Percentiles rank a stretch among this genome's conserved stretches.
Conservation (phyloP, 768 basidiomycete species). For the Phanerodontia chrysosporium region DNA sequence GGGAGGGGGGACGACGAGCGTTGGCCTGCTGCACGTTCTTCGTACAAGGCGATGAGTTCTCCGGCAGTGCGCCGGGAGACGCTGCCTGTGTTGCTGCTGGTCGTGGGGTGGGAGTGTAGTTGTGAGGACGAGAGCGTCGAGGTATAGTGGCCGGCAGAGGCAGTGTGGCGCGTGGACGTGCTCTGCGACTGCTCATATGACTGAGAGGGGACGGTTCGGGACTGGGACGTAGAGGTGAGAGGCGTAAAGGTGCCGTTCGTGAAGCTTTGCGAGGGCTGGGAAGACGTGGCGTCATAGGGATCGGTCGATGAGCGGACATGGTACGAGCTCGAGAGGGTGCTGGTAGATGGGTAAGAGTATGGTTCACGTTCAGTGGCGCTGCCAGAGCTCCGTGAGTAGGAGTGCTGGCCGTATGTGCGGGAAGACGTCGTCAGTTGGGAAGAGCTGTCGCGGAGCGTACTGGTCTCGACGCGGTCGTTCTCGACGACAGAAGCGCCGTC, state of each 20-base stretch:
- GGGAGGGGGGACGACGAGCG: not conserved
- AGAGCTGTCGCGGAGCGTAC: constrained; percentile 25
- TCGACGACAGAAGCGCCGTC: constrained; percentile 43
- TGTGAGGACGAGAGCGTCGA: not conserved
- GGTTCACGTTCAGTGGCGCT: not conserved
- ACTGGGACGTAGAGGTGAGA: not conserved
- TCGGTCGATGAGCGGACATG: not conserved
- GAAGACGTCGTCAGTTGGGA: not conserved
- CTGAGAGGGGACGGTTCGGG: not conserved
- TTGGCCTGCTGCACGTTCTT: not conserved
- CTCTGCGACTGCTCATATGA: not conserved
- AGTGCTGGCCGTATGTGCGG: not conserved
- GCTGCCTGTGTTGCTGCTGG: not conserved
- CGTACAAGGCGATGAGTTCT: constrained; percentile 11
- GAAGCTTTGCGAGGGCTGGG: not conserved
- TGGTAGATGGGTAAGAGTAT: not conserved
- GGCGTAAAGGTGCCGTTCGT: constrained; percentile 1
- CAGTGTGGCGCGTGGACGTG: not conserved
- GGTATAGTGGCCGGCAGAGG: not conserved
- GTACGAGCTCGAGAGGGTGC: not conserved
- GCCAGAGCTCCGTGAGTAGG: not conserved
- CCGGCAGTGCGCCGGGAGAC: constrained; percentile 3
- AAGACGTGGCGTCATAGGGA: not conserved
- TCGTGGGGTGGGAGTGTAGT: not conserved
- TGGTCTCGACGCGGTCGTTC: constrained; percentile 20